Evolutionary conservation across 768 basidiomycete species (phyloP).

Genomic region (Phaeolepiota aurea): DNA sequence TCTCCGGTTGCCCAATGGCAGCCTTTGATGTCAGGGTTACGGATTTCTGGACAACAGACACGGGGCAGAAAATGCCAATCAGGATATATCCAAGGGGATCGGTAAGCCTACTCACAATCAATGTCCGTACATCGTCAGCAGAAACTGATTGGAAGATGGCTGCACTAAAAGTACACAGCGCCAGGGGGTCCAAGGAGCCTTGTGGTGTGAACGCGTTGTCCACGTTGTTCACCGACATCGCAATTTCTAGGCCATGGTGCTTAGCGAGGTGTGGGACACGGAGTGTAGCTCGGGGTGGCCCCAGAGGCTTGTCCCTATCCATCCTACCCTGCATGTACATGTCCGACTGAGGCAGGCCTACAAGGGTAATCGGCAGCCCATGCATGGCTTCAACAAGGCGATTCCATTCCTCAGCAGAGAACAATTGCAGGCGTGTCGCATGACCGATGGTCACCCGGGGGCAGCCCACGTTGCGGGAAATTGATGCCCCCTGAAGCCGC

Average conservation of each 20-base stretch:
- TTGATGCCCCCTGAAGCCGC: slow-evolving; percentile 12
- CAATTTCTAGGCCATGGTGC: slow-evolving; percentile 37
- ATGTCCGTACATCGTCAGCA: slow-evolving; percentile 30
- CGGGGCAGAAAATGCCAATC: not conserved
- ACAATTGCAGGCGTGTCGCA: slow-evolving; percentile 49
- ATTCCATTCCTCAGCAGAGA: slow-evolving; percentile 37
- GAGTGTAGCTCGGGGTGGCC: slow-evolving; percentile 45
- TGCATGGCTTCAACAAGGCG: slow-evolving; percentile 29
- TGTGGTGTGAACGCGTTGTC: slow-evolving; percentile 66
- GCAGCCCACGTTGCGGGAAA: slow-evolving; percentile 12
- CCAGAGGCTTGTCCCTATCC: slow-evolving; percentile 21
- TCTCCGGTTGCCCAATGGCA: slow-evolving; percentile 29
- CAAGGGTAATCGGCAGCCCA: slow-evolving; percentile 40
- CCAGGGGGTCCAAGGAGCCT: slow-evolving; percentile 55
- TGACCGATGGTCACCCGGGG: slow-evolving; percentile 49
- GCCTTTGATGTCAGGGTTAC: slow-evolving; percentile 45
- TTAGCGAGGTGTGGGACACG: slow-evolving; percentile 38
- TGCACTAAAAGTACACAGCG: slow-evolving; percentile 48
- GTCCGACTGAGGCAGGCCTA: slow-evolving; percentile 56
- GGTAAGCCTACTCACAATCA: slow-evolving; percentile 32
- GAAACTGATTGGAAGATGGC: slow-evolving; percentile 53
- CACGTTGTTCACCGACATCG: slow-evolving; percentile 58
- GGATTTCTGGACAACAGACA: slow-evolving; percentile 26
- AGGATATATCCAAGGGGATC: slow-evolving; percentile 5
- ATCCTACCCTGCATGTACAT: slow-evolving; percentile 60